phyloP scores from a whole-genome alignment of 768 basidiomycete species.

The Calocera cornea region DNA sequence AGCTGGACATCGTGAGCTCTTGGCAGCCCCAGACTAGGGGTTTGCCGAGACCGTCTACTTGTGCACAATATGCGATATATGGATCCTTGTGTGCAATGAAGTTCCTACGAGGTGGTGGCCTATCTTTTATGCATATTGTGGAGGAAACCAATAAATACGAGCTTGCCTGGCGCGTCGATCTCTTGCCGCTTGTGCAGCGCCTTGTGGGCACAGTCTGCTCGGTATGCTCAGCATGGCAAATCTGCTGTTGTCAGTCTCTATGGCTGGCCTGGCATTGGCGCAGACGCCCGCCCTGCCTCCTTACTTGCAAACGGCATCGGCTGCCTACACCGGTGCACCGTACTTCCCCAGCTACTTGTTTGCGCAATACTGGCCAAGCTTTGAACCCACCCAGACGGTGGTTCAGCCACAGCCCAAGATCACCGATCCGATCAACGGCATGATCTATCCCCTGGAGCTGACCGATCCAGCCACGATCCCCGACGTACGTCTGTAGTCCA shows the following conservation, averaged over 20 bases:
- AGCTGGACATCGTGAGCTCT: no score
- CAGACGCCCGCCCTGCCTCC: not conserved
- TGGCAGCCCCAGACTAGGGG: no score
- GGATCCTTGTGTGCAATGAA: no score
- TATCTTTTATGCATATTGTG: no score
- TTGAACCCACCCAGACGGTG: slow-evolving; percentile 10
- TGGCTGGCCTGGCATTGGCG: not conserved
- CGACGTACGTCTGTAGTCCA: slow-evolving; percentile 16
- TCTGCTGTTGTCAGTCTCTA: not conserved
- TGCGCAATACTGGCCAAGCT: slow-evolving; percentile 9
- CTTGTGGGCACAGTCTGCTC: not conserved
- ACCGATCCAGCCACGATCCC: slow-evolving; percentile 49
- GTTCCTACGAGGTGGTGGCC: no score
- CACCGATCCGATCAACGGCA: slow-evolving; percentile 13
- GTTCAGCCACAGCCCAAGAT: slow-evolving; percentile 12
- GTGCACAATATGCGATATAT: no score
- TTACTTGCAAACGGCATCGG: not conserved
- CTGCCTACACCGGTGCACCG: slow-evolving; percentile 7
- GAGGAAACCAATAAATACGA: no score
- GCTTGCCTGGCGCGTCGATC: no score
- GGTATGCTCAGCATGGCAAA: not conserved
- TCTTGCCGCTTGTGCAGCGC: not conserved
- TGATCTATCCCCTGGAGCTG: slow-evolving; percentile 42
- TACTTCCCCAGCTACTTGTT: slow-evolving; percentile 9
- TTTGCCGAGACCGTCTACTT: no score